phyloP scores from a whole-genome alignment of 169 alveolate genomes.

The Perkinsus marinus region DNA sequence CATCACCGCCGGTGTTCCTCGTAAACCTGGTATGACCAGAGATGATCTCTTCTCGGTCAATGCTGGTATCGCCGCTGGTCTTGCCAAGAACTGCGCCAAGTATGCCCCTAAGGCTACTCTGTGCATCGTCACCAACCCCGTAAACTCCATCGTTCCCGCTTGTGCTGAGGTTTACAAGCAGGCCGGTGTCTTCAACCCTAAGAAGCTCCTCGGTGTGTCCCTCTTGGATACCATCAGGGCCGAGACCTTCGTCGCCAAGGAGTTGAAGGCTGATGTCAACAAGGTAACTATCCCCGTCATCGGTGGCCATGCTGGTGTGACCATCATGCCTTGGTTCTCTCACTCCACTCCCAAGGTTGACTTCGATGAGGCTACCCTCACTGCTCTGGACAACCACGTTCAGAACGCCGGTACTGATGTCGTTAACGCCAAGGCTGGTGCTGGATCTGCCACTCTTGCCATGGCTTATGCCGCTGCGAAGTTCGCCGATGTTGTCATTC shows the following conservation, averaged over 20 bases:
- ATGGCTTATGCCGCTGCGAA: conserved; percentile 8
- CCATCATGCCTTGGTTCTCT: conserved; percentile 8
- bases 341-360: conserved; percentile 4
- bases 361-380: neutral
- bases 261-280: conserved; percentile 11
- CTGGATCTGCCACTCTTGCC: conserved; percentile 3
- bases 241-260: conserved; percentile 30
- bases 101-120: conserved; percentile 32
- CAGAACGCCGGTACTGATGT: conserved; percentile 28
- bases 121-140: conserved; percentile 35
- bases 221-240: conserved; percentile 35
- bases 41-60: conserved; percentile 29
- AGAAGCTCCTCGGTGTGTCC: conserved; percentile 35
- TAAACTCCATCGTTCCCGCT: conserved; percentile 27
- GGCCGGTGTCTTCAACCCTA: conserved; percentile 21
- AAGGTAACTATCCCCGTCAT: conserved; percentile 21
- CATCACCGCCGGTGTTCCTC: conserved; percentile 35
- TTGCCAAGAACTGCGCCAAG: conserved; percentile 31
- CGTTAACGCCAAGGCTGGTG: conserved; percentile 7
- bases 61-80: conserved; percentile 27
- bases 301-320: conserved; percentile 39
- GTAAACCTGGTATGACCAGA: conserved; percentile 41
- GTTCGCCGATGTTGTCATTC: neutral
- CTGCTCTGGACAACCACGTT: conserved; percentile 9
- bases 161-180: conserved; percentile 12